A percentile compares a stretch with the other conserved stretches of the same genome.
Conservation (phyloP, 2,329 filamentous ascomycete species). For the Coniochaeta hoffmannii region DNA sequence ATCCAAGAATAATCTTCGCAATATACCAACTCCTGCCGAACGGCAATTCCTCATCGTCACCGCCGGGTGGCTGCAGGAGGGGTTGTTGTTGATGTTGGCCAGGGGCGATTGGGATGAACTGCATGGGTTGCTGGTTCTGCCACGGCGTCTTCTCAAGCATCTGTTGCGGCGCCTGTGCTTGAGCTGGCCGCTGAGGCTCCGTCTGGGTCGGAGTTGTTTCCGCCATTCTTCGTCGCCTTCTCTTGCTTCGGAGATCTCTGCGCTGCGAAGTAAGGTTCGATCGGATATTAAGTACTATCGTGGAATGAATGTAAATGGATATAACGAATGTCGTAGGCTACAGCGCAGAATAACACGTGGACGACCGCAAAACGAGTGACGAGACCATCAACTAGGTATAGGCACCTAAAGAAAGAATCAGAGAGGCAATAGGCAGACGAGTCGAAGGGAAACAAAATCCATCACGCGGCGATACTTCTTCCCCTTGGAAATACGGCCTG, state of each 20-base stretch:
- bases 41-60: background rate
- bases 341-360: background rate
- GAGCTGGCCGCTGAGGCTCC: background rate
- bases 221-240: background rate
- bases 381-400: background rate
- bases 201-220: background rate
- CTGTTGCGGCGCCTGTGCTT: background rate
- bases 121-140: background rate
- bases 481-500: no score
- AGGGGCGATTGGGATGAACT: background rate
- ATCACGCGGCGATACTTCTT: background rate
- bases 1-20: constrained; percentile 8
- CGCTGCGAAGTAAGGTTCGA: no score
- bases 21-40: constrained; percentile 6
- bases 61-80: background rate
- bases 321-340: background rate
- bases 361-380: background rate
- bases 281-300: no score
- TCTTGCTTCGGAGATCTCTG: no score
- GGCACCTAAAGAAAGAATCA: background rate
- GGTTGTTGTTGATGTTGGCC: background rate
- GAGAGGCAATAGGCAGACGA: background rate
- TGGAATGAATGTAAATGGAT: no score
- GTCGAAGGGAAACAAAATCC: background rate
- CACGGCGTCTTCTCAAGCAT: background rate